Conservation (phyloP, 208 protist species). For the Porcisia deanei region DNA sequence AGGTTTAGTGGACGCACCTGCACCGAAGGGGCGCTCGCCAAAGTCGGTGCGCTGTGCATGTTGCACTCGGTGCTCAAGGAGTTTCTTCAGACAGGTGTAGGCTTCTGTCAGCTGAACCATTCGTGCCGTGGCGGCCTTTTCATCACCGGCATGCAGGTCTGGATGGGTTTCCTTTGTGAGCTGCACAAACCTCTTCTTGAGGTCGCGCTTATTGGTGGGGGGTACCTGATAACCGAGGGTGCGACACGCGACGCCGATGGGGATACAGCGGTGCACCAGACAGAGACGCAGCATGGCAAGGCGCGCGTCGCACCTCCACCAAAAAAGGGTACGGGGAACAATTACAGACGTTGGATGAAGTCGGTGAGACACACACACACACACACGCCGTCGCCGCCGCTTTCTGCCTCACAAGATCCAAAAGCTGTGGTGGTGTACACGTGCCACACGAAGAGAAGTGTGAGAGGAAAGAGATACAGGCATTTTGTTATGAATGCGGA, state of each 20-base stretch:
- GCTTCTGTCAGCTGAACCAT: slow-evolving; percentile 77
- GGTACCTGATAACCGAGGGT: slow-evolving; percentile 60
- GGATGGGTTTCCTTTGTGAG: slow-evolving; percentile 78
- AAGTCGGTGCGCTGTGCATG: slow-evolving; percentile 1
- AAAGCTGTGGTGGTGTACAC: neutral
- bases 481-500: too few relatives aligned
- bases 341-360: neutral
- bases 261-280: slow-evolving; percentile 35
- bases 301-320: neutral
- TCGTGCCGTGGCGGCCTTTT: slow-evolving; percentile 35
- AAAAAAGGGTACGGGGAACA: neutral
- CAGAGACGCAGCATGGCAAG: slow-evolving; percentile 40
- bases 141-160: slow-evolving; percentile 48
- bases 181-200: slow-evolving; percentile 72
- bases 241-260: slow-evolving; percentile 58
- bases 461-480: neutral
- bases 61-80: slow-evolving; percentile 54
- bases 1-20: neutral
- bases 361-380: neutral
- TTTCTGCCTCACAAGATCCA: neutral
- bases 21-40: neutral
- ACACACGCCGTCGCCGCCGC: neutral
- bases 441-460: neutral
- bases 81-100: slow-evolving; percentile 60
- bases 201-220: slow-evolving; percentile 49